Base-by-base conservation (phyloP, 176 grass and related monocot genomes). In the Metroxylon sagu region DNA sequence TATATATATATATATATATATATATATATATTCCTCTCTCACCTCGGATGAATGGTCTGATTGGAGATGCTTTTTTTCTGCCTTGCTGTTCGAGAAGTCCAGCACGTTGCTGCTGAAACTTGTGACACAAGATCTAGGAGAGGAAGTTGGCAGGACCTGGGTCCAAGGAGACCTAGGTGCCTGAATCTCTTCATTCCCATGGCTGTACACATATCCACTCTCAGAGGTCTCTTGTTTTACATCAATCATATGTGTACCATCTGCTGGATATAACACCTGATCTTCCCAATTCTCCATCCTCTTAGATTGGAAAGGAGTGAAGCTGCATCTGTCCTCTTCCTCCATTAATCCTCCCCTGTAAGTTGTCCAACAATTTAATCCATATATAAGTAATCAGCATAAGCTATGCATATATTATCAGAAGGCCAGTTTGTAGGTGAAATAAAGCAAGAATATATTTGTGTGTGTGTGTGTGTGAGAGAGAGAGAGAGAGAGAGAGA, bases 51-150 rank as follows among this genome's bases (percentile, higher is more conserved):
- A 73, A 57, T 57, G 61, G 5, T 75, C 50, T 25, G 71, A 17
- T 64, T 70, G 23, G 16, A 39, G n/a, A 16, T 69, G 67, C 25
- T n/a, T 60, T 71, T 56, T 56, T 61, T 88, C 77, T 69, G 73
- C 71, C 73, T 76, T 82, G 70, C 65, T 80, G 73, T 91, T 84
- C 56, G 93, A 88, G 76, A 84, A 98, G 55, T 92, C 87, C 31
- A 85, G 26, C 67, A 81, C 73, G 80, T 71, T 91, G 63, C 75
- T 89, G 6, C 71, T 61, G 50, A 78, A 62, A 39, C 60, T 68
- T 21, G 91, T 87, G 29, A 84, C 56, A 60, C 73, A 96, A 72
- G 91, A 85, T 74, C 77, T 83, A 28, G 84, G 79, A 54, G 93
- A 92, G 25, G 81, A 85, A 66, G 82, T 53, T 60, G 64, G 74